Conservation (phyloP, 148 eudicot species). For the Mesembryanthemum crystallinum region DNA sequence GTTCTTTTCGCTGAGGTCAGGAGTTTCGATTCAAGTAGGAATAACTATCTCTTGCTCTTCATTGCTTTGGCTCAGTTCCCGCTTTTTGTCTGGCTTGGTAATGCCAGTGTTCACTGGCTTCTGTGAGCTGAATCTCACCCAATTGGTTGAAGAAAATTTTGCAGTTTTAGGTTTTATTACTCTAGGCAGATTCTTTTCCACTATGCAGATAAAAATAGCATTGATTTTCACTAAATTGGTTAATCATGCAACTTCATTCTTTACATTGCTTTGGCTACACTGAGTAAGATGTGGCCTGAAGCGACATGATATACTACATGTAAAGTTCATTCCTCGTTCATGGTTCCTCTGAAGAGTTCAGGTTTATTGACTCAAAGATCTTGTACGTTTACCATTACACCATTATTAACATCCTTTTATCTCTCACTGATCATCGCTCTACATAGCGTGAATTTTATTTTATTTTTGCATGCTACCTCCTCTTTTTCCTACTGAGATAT, state of each 20-base stretch:
- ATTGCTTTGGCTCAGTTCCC: conserved; percentile 64
- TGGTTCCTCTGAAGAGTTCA: conserved; percentile 9
- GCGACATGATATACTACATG: not conserved
- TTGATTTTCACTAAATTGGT: not conserved
- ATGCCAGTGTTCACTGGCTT: conserved; percentile 49
- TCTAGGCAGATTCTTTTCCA: not conserved
- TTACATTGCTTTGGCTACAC: not conserved
- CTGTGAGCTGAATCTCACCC: conserved; percentile 22
- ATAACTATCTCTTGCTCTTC: conserved; percentile 57
- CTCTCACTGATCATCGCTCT: not conserved
- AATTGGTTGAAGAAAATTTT: not conserved
- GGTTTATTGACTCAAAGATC: conserved; percentile 10
- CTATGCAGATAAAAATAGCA: not conserved
- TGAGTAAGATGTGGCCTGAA: not conserved
- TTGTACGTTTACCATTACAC: not conserved
- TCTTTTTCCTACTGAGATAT: conserved; percentile 2
- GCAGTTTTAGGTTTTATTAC: conserved; percentile 1
- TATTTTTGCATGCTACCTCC: not conserved
- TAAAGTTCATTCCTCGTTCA: conserved; percentile 1
- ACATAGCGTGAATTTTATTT: not conserved
- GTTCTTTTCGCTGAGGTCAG: conserved; percentile 62
- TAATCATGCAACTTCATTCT: conserved; percentile 5
- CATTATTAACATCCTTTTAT: conserved; percentile 10
- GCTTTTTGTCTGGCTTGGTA: conserved; percentile 59
- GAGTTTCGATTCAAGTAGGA: conserved; percentile 50